Percentiles rank a stretch among this genome's conserved stretches.
phyloP scores from a whole-genome alignment of 805 yeast genomes.

The Saturnispora halmiae region DNA sequence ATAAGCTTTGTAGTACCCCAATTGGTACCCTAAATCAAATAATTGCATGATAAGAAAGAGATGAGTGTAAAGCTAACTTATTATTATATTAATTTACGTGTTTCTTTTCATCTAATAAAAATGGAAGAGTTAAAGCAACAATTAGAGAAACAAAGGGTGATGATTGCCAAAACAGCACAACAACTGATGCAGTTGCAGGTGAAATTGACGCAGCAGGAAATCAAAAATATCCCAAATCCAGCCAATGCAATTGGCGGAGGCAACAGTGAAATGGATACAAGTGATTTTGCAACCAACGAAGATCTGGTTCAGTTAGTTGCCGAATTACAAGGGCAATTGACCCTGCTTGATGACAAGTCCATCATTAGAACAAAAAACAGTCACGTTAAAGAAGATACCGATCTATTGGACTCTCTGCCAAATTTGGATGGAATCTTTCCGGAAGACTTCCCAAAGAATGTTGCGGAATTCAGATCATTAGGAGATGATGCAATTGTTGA shows the following conservation, averaged over 20 bases:
- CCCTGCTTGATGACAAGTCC: conserved; percentile 66
- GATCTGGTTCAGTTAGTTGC: conserved; percentile 82
- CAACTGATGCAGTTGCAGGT: conserved; percentile 67
- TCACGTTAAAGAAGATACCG: conserved; percentile 34
- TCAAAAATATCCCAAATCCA: conserved; percentile 19
- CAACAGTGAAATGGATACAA: conserved; percentile 29
- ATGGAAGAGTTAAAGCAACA: conserved; percentile 27
- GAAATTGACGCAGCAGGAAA: conserved; percentile 32
- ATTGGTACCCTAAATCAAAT: conserved; percentile 37
- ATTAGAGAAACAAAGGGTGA: conserved; percentile 52
- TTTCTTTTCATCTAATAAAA: no score
- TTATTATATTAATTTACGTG: neutral
- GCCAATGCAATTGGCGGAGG: conserved; percentile 8
- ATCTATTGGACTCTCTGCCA: conserved; percentile 56
- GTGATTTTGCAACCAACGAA: conserved; percentile 67
- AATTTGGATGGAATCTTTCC: conserved; percentile 74
- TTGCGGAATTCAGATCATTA: conserved; percentile 43
- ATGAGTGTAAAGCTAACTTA: neutral
- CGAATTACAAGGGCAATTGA: conserved; percentile 83
- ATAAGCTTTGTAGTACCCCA: conserved; percentile 48
- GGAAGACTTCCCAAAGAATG: conserved; percentile 48
- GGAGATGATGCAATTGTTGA: conserved; percentile 38
- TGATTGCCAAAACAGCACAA: conserved; percentile 72
- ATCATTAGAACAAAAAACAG: conserved; percentile 64
- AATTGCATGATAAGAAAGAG: conserved; percentile 22